Percentiles rank a stretch among this genome's conserved stretches.
These are phyloP conservation scores for Raphanus sativus DNA, from an alignment of 345 rosid genomes.

Conservation along the genomic window DNA sequence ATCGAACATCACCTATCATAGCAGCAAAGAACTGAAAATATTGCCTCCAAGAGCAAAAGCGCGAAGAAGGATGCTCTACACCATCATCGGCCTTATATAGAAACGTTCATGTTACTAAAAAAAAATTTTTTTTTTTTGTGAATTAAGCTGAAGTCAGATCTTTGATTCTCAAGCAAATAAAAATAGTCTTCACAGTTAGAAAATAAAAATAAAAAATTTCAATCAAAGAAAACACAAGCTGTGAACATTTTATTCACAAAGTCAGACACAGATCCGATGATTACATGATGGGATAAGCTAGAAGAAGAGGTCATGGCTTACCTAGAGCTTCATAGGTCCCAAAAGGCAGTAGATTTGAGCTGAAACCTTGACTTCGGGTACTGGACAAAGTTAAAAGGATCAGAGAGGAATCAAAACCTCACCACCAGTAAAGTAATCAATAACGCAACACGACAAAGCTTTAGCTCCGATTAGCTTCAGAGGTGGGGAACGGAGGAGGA, in stretches of 20 bases:
- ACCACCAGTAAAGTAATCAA: neutral
- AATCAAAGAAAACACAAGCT: neutral
- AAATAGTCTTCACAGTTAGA: neutral
- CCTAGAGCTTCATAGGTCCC: conserved; percentile 26
- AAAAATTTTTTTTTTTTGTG: neutral
- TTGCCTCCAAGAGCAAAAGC: conserved; percentile 6
- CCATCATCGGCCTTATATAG: conserved; percentile 5
- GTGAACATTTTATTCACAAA: neutral
- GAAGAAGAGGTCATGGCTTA: neutral
- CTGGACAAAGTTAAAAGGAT: conserved; percentile 1
- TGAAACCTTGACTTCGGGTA: neutral
- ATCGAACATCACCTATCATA: neutral
- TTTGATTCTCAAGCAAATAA: conserved; percentile 12
- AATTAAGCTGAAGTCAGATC: conserved; percentile 17
- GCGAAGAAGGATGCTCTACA: conserved; percentile 2
- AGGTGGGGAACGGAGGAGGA: conserved; percentile 19
- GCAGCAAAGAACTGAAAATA: neutral
- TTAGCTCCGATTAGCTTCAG: conserved; percentile 8
- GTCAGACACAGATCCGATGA: conserved; percentile 34
- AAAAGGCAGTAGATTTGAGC: conserved; percentile 21
- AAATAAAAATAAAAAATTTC: neutral
- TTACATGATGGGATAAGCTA: conserved; percentile 10
- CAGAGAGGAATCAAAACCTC: neutral
- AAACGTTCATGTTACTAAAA: neutral
- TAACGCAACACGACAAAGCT: conserved; percentile 2